A percentile compares a stretch with the other conserved stretches of the same genome.
Conservation (phyloP, 257 asterid species). For the Datura wrightii region DNA sequence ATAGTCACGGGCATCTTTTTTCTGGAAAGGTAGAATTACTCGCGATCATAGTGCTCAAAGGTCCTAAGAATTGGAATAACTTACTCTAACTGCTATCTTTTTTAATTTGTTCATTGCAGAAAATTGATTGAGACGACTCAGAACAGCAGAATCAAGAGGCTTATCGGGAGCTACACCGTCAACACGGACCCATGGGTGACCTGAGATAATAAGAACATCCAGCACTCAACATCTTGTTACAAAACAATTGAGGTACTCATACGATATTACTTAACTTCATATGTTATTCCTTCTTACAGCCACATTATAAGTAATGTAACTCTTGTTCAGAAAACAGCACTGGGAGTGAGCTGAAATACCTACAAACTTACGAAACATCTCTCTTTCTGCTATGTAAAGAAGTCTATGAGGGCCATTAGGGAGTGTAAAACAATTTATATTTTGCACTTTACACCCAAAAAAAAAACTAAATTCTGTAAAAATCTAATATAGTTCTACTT, state of each 20-base stretch:
- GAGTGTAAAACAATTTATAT: not conserved
- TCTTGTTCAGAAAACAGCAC: not conserved
- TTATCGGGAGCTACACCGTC: conserved; percentile 53
- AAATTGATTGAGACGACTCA: conserved; percentile 54
- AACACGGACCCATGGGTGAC: conserved; percentile 53
- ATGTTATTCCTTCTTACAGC: not conserved
- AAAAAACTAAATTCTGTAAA: not conserved
- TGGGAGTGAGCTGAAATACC: not conserved
- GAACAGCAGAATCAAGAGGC: conserved; percentile 60
- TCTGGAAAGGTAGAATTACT: too few relatives aligned
- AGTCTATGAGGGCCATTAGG: not conserved
- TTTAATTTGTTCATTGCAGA: conserved; percentile 58
- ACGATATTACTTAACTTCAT: not conserved
- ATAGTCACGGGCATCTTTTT: too few relatives aligned
- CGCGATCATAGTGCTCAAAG: not conserved
- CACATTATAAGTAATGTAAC: not conserved
- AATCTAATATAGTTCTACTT: too few relatives aligned
- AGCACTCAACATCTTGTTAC: too few relatives aligned
- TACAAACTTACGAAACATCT: not conserved
- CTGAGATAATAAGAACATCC: conserved; percentile 30
- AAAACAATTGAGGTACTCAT: not conserved
- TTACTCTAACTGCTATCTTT: conserved; percentile 56
- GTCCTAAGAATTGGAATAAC: conserved; percentile 26
- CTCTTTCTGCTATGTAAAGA: not conserved
- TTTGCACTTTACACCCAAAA: not conserved